Evolutionary conservation across 495 filamentous ascomycete species (phyloP), one percentile per base, ranked within the genome.

Genomic region (Delitschia confertaspora): DNA sequence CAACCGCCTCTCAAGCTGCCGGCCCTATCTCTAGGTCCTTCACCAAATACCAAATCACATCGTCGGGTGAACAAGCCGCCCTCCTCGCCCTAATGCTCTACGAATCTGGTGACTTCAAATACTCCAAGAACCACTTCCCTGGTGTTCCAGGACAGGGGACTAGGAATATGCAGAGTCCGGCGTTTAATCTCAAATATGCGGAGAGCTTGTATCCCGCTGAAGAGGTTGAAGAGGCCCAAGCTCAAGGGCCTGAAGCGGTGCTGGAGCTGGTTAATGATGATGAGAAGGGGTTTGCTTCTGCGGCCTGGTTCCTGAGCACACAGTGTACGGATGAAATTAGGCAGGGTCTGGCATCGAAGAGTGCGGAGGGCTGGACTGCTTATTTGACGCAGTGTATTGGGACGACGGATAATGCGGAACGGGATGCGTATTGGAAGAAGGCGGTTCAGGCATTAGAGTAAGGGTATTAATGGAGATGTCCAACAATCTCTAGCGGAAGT

Each of bases 71-170:
- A 33, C 62, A 65, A 48, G 60, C 60, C 21, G 62, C 62, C 18
- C 33, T 61, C 13, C 17, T 65, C 20, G 43, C 60, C 20, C 44
- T 63, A 26, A 59, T 65, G 63, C 60, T 20, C 57, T 76, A 76
- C 60, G 87, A 94, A 61, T 75, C 69, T 16, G 74, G 40, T 25
- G 71, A 83, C 56, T 62, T 65, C 51, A 43, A 59, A 26, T 62
- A 59, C 58, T 46, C 55, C 45, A 51, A 38, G 19, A 58, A 61
- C 41, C 51, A 60, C 42, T 53, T 26, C 39, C 83, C 4, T 71
- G 76, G 3, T 24, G 60, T 41, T 25, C 71, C 49, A 0, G 87
- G 85, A 0, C 83, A 94, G 58, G 87, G 87, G 14, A 93, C 85
- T 0, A 72, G 79, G 17, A 86, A 86, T 59, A 88, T 91, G 85